phyloP scores from a whole-genome alignment of 1,284 basidiomycete genomes.

The Rhodotorula sp. region DNA sequence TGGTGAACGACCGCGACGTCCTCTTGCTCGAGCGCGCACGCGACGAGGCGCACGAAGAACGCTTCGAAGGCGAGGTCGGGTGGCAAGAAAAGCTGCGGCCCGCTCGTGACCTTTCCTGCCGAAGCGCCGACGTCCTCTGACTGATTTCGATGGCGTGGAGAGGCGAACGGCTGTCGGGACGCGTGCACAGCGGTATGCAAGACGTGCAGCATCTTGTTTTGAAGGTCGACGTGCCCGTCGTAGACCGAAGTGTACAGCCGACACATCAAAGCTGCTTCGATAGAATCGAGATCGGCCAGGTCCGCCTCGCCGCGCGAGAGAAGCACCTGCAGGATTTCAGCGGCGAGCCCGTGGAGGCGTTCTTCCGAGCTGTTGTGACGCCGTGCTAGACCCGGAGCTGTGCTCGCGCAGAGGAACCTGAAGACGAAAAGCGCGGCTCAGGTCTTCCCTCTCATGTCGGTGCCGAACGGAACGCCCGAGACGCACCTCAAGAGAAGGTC shows the following conservation, averaged over 20 bases:
- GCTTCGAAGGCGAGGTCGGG: conserved; percentile 48
- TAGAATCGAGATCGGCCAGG: conserved; percentile 58
- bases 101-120: too few relatives aligned
- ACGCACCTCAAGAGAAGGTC: conserved; percentile 64
- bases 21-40: conserved; percentile 71
- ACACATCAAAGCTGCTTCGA: conserved; percentile 70
- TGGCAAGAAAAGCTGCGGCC: conserved; percentile 8
- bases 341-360: conserved; percentile 64
- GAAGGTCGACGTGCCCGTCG: conserved; percentile 68
- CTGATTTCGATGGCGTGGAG: not conserved
- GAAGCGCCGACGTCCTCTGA: not conserved
- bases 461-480: conserved; percentile 1
- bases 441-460: not conserved
- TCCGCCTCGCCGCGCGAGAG: conserved; percentile 76
- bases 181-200: conserved; percentile 72
- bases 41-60: conserved; percentile 71
- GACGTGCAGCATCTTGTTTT: conserved; percentile 88
- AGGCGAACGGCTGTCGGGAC: not conserved
- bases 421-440: not conserved
- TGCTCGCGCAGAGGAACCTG: conserved; percentile 75
- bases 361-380: conserved; percentile 60
- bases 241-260: conserved; percentile 76
- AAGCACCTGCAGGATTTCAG: conserved; percentile 80
- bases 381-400: conserved; percentile 60
- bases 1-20: conserved; percentile 84